A percentile compares a stretch with the other conserved stretches of the same genome.
phyloP scores from a whole-genome alignment of 2,329 filamentous ascomycete genomes.

The Orbilia quercus region DNA sequence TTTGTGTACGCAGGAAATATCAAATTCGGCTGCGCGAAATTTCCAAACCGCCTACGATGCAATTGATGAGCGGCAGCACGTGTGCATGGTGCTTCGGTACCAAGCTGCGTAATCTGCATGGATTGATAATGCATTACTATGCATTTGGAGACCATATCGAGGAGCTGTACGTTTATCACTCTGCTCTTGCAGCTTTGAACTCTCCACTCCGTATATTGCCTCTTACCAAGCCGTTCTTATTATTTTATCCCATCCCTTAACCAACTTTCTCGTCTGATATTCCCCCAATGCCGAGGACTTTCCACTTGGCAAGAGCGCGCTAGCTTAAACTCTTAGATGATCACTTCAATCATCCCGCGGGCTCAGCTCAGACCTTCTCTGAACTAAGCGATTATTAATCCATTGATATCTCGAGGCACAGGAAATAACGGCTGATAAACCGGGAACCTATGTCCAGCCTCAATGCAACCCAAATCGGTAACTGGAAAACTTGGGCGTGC shows the following conservation, averaged over 20 bases:
- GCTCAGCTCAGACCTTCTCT: not conserved
- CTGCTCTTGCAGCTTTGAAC: not conserved
- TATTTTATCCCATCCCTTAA: not conserved
- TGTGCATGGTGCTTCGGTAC: conserved; percentile 18
- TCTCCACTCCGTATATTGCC: not conserved
- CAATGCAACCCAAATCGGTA: conserved; percentile 19
- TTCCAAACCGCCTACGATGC: too few species aligned
- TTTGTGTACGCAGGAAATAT: too few species aligned
- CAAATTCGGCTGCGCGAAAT: too few species aligned
- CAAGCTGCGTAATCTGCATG: conserved; percentile 1
- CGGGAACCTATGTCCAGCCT: not conserved
- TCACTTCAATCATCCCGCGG: not conserved
- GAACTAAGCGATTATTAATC: not conserved
- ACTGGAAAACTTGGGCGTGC: conserved; percentile 21
- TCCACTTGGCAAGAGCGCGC: not conserved
- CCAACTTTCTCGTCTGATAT: not conserved
- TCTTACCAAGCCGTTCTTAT: not conserved
- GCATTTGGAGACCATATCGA: conserved; percentile 5
- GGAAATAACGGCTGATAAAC: conserved; percentile 6
- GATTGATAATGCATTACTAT: conserved; percentile 45
- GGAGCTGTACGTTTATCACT: not conserved
- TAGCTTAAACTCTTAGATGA: not conserved
- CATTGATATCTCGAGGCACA: not conserved
- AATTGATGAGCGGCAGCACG: conserved; percentile 1
- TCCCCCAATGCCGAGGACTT: not conserved